Evolutionary conservation across 1,284 basidiomycete genomes (phyloP), one percentile per base, ranked within the genome.

Genomic region (Cutaneotrichosporon mucoides): DNA sequence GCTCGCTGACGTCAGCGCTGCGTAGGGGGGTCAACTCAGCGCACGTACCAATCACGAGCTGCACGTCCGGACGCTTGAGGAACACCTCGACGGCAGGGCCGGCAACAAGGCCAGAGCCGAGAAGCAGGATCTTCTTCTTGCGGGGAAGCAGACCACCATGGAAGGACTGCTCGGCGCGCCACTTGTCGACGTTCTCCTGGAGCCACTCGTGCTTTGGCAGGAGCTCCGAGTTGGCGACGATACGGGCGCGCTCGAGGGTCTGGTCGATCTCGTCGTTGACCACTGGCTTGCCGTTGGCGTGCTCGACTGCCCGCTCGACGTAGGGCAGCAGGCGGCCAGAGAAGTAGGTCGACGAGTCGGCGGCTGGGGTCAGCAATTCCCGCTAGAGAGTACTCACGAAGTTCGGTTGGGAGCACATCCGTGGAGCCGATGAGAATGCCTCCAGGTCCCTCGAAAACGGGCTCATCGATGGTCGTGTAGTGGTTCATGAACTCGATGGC

Each of bases 21-120:
- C 10, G 4, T 10, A 10, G 34, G 11, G 24, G 3, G 12, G 24
- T 6, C 8, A 10, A 37, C 12, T 54, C 34, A 63, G 8, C 2
- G 15, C 8, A 53, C 55, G 36, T n/a, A 91, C 90, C 91, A 64
- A 93, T 84, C 3, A 88, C 75, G 36, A 94, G 76, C 53, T 85
- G 80, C 0, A 92, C 78, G 64, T 89, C 88, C 0, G 69, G 64
- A 49, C 81, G 76, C 67, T 81, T 74, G 70, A 84, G 79, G 53
- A 94, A 83, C 70, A 89, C 85, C 61, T 88, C 84, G 6, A 91
- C 86, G 7, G 88, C 88, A 10, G 91, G 92, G 3, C 87, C 86
- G 11, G 91, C 90, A 24, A 94, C 93, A 85, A 94, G 92, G 15
- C 93, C 94, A 56, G 88, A 90, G 9, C 93, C 93, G 4, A 96